These are phyloP conservation scores for Arthroderma sp. DNA, from an alignment of 2,329 filamentous ascomycete species.

Conservation along the genomic window DNA sequence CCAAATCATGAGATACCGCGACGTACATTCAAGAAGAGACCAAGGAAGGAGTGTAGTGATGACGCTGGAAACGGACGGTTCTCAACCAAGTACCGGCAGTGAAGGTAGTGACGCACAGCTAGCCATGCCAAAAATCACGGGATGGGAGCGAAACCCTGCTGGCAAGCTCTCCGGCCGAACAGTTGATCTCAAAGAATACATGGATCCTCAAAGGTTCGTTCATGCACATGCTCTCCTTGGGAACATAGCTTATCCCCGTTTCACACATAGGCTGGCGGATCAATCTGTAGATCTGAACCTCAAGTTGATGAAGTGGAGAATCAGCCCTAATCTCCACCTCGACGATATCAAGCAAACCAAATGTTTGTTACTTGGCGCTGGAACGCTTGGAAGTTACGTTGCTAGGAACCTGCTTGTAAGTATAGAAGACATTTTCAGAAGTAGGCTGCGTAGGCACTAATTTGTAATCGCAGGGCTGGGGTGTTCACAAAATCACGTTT, in stretches of 20 bases:
- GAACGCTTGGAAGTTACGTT: constrained; percentile 88
- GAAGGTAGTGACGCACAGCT: constrained; percentile 9
- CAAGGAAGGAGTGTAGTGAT: constrained; percentile 73
- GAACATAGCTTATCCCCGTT: neutral
- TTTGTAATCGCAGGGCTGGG: constrained; percentile 54
- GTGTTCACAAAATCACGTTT: constrained; percentile 87
- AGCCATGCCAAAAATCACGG: constrained; percentile 74
- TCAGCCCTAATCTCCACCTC: constrained; percentile 76
- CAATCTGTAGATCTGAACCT: constrained; percentile 92
- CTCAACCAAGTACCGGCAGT: constrained; percentile 23
- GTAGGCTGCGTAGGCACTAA: neutral
- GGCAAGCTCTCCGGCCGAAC: constrained; percentile 67
- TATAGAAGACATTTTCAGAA: neutral
- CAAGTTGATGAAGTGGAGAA: constrained; percentile 98
- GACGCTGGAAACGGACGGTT: constrained; percentile 39
- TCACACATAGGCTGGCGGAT: constrained; percentile 53
- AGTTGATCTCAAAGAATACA: constrained; percentile 78
- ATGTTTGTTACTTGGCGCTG: constrained; percentile 81
- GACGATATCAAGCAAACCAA: constrained; percentile 80
- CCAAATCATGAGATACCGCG: constrained; percentile 82
- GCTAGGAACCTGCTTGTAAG: constrained; percentile 66
- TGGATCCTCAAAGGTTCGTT: constrained; percentile 61
- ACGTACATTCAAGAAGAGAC: constrained; percentile 64
- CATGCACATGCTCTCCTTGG: neutral
- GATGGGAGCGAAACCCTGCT: constrained; percentile 77